phyloP scores from a whole-genome alignment of 768 basidiomycete genomes.

The Tricholomella constricta region DNA sequence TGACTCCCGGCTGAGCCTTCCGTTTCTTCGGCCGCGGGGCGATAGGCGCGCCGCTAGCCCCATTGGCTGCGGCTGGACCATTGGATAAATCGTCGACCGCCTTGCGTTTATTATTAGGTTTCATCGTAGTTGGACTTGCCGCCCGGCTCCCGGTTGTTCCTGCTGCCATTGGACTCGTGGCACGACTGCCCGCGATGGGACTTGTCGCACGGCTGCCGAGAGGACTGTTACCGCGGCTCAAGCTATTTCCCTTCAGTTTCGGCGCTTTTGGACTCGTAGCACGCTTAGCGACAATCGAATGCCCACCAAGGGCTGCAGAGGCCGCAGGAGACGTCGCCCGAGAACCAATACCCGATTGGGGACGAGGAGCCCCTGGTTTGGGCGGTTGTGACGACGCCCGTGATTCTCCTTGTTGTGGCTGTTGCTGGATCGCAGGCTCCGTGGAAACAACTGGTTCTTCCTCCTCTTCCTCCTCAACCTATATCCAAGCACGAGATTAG shows the following conservation, averaged over 20 bases:
- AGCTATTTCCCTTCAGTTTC: conserved; percentile 51
- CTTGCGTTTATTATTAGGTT: conserved; percentile 45
- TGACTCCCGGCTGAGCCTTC: conserved; percentile 45
- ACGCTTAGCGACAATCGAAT: conserved; percentile 79
- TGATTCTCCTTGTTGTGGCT: conserved; percentile 48
- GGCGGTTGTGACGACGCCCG: conserved; percentile 47
- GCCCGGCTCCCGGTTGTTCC: conserved; percentile 27
- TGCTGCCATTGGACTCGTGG: conserved; percentile 43
- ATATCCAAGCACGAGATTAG: conserved; percentile 10
- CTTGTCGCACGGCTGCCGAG: conserved; percentile 59
- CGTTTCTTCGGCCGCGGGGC: conserved; percentile 55
- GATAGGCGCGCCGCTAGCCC: conserved; percentile 9
- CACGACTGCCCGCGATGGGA: conserved; percentile 43
- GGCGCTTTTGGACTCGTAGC: conserved; percentile 80
- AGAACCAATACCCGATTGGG: conserved; percentile 43
- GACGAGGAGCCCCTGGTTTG: conserved; percentile 36
- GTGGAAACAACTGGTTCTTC: conserved; percentile 50
- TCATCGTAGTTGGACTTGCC: conserved; percentile 33
- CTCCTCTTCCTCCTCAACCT: conserved; percentile 77
- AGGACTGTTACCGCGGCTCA: conserved; percentile 63
- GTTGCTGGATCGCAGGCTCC: conserved; percentile 48
- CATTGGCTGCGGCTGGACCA: conserved; percentile 17
- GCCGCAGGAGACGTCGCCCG: conserved; percentile 62
- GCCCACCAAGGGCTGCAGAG: conserved; percentile 63
- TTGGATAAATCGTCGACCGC: conserved; percentile 42